Evolutionary conservation across 2,329 filamentous ascomycete genomes (phyloP).

Genomic region (Biscogniauxia marginata): DNA sequence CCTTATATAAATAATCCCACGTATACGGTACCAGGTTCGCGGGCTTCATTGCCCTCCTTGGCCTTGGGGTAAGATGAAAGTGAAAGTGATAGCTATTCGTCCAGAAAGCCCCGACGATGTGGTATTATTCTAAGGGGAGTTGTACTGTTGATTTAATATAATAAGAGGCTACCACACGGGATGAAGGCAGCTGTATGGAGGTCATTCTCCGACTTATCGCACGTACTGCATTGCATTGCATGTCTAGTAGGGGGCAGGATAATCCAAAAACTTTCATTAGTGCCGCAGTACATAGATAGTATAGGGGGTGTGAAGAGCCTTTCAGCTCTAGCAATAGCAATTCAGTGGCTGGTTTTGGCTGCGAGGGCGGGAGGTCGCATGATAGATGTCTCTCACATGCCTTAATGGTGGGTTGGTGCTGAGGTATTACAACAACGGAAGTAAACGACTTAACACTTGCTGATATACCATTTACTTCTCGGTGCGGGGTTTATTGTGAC

Average conservation of each 20-base stretch:
- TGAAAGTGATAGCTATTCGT: background rate
- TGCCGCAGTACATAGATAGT: background rate
- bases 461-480: background rate
- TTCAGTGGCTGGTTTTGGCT: background rate
- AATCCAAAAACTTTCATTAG: background rate
- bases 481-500: background rate
- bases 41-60: background rate
- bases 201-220: background rate
- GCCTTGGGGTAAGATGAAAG: background rate
- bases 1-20: conserved; percentile 13
- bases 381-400: too few species aligned
- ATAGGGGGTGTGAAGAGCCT: background rate
- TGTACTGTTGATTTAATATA: background rate
- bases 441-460: background rate
- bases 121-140: background rate
- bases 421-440: background rate
- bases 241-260: too few species aligned
- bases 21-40: background rate
- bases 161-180: background rate
- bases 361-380: background rate
- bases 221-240: background rate
- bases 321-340: too few species aligned
- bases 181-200: background rate
- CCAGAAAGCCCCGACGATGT: background rate
- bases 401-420: background rate